Evolutionary conservation across 441 rosid genomes (phyloP).

Genomic region (California macrophylla): DNA sequence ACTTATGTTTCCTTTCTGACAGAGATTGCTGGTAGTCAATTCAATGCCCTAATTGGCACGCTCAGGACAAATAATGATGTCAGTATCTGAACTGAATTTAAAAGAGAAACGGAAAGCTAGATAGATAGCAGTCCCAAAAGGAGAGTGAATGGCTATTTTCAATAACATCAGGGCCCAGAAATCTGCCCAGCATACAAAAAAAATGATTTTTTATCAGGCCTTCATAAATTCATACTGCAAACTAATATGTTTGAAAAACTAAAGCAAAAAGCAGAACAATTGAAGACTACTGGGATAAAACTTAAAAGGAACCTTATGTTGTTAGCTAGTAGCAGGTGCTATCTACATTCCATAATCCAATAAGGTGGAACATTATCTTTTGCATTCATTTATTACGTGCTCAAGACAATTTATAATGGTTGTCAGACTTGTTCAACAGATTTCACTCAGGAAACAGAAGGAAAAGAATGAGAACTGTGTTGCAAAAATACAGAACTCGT

Average conservation of each 20-base stretch:
- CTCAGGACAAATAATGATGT: background rate
- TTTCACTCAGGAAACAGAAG: background rate
- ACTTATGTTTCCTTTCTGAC: background rate
- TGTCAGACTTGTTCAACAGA: background rate
- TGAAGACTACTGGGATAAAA: background rate
- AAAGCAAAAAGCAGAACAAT: background rate
- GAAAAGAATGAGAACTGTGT: background rate
- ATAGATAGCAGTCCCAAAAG: conserved; percentile 6
- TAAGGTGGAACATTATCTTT: background rate
- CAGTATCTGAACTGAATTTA: conserved; percentile 17
- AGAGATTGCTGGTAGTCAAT: background rate
- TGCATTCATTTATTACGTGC: background rate
- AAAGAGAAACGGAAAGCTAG: conserved; percentile 13
- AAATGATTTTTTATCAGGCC: background rate
- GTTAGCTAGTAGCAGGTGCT: background rate
- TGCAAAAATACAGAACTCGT: background rate
- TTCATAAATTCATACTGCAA: background rate
- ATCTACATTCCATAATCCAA: too few species aligned
- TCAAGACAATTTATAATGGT: background rate
- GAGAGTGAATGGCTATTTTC: conserved; percentile 12
- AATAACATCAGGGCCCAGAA: conserved; percentile 38
- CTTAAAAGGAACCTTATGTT: background rate
- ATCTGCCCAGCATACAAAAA: background rate
- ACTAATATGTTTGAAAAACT: background rate
- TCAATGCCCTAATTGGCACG: background rate